Evolutionary conservation across 192 early-diverging fungal species (phyloP).

Genomic region (Podila epigama): DNA sequence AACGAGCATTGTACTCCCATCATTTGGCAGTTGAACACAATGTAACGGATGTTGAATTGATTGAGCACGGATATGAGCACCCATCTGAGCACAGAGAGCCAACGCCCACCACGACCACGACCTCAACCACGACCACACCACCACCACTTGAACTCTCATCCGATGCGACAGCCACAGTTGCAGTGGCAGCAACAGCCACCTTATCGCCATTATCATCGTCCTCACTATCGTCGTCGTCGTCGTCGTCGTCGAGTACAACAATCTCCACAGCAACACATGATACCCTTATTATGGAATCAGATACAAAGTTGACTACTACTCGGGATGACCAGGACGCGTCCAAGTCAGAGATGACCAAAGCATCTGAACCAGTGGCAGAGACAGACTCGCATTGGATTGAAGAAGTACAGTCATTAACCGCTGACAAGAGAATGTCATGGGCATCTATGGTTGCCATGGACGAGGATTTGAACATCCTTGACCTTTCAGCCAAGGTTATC

Average conservation of each 20-base stretch:
- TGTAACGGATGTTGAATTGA: conserved; percentile 12
- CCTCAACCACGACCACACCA: not conserved
- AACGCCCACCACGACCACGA: not conserved
- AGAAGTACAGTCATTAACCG: not conserved
- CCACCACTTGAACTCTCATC: not conserved
- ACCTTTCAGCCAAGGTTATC: not conserved
- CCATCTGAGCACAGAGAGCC: not conserved
- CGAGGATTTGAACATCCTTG: conserved; percentile 3
- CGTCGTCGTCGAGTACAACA: too few species aligned
- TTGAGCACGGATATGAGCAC: conserved; percentile 8
- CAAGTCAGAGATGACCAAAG: not conserved
- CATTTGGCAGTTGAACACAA: conserved; percentile 18
- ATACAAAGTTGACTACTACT: too few species aligned
- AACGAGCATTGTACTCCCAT: conserved; percentile 4
- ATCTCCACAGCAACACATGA: too few species aligned
- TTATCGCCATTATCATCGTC: too few species aligned
- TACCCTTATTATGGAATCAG: not conserved
- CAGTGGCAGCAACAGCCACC: too few species aligned
- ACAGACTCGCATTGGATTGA: not conserved
- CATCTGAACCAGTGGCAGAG: not conserved
- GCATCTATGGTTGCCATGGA: conserved; percentile 40
- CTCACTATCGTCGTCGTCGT: too few species aligned
- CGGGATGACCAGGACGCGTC: too few species aligned
- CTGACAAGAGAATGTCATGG: conserved; percentile 44
- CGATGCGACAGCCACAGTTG: too few species aligned